Base-by-base conservation (phyloP, 2,329 filamentous ascomycete species). In the Xylaria sp. region DNA sequence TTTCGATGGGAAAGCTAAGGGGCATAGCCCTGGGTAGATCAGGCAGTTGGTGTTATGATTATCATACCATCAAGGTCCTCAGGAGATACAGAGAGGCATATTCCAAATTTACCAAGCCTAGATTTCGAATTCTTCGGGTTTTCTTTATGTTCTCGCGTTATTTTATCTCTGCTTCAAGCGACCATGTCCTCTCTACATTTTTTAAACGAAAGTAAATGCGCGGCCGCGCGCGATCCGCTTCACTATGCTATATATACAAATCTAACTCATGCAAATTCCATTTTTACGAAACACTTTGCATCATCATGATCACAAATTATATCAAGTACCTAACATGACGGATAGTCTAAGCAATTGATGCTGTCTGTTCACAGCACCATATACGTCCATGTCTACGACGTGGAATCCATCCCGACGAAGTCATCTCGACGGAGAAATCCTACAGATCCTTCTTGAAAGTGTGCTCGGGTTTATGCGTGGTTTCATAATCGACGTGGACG, bases 401-500 rank as follows among this genome's bases (percentile, higher is more conserved):
- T 44, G 1, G 9, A 28, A 46, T 46, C 8, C 15, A 48, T 58
- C 15, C 23, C 18, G 2, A 1, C 28, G 44, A 44, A 51, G 28
- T 3, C 15, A 48, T 58, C 15, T 13, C 18, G 1, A 2, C 28
- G 44, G 44, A 51, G 18, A 18, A 50, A n/a, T 41, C 37, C 67
- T 72, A 90, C 46, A 90, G 71, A 70, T 90, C 86, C 81, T 91
- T 91, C 83, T 90, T 90, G 69, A 82, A 84, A 15, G 83, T 82
- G 76, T 90, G 94, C 84, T 98, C 94, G 0, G 95, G 95, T 80
- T 96, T 94, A 81, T 98, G 96, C 20, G 92, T 94, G 3, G 94
- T 98, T 84, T 98, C 96, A 76, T 97, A 98, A 80, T 99, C 96
- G 20, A 98, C 94, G 80, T 99, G 96, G 23, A 98, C 96, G 79